Evolutionary conservation across 2,329 filamentous ascomycete genomes (phyloP).

Genomic region (Trichophyton verrucosum): DNA sequence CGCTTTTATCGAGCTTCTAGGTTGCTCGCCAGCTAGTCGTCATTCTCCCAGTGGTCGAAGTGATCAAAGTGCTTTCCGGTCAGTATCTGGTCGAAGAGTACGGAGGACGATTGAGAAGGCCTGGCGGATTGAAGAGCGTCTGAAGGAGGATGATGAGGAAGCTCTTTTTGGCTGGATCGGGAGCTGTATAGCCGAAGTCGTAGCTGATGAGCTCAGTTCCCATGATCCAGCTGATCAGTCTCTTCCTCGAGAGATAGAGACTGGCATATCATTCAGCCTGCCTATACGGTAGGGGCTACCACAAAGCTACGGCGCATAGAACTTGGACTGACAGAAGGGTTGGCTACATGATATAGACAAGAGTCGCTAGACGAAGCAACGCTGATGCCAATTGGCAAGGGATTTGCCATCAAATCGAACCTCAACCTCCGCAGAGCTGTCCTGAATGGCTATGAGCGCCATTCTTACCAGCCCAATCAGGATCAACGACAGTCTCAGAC

Average conservation of each 20-base stretch:
- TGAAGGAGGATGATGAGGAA: slow-evolving; percentile 59
- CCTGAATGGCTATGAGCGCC: slow-evolving; percentile 30
- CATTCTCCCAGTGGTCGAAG: neutral
- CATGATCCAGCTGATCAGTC: slow-evolving; percentile 19
- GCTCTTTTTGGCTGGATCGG: slow-evolving; percentile 66
- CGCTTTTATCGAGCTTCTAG: slow-evolving; percentile 40
- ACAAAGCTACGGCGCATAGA: neutral
- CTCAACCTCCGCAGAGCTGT: slow-evolving; percentile 25
- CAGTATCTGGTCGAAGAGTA: slow-evolving; percentile 37
- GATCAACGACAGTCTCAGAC: slow-evolving; percentile 13
- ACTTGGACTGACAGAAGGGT: neutral
- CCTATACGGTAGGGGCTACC: slow-evolving; percentile 27
- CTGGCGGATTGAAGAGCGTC: slow-evolving; percentile 61
- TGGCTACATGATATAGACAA: slow-evolving; percentile 24
- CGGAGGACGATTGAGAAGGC: slow-evolving; percentile 53
- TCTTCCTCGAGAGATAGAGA: slow-evolving; percentile 24
- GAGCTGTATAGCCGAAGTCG: slow-evolving; percentile 57
- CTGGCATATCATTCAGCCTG: slow-evolving; percentile 34
- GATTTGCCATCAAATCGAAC: slow-evolving; percentile 31
- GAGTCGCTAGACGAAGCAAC: slow-evolving; percentile 39
- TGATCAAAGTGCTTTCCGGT: slow-evolving; percentile 16
- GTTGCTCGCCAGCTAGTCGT: slow-evolving; percentile 16
- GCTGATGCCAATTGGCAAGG: slow-evolving; percentile 42
- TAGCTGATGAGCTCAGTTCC: slow-evolving; percentile 38
- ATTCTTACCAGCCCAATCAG: slow-evolving; percentile 24